Evolutionary conservation across 768 basidiomycete species (phyloP).

Genomic region (Suillus cothurnatus): DNA sequence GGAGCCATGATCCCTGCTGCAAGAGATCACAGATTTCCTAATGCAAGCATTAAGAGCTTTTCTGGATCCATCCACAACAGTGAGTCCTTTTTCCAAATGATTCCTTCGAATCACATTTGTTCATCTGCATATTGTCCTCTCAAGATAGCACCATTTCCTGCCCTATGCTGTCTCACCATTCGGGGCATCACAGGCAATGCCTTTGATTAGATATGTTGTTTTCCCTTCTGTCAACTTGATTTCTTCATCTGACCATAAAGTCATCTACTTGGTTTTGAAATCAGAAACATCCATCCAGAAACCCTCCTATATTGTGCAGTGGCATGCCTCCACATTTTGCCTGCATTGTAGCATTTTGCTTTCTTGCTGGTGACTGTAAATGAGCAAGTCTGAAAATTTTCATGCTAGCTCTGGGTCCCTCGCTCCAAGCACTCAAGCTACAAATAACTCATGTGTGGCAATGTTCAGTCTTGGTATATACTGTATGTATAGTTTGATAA

Average conservation of each 20-base stretch:
- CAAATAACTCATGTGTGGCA: slow-evolving; percentile 38
- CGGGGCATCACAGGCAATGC: slow-evolving; percentile 35
- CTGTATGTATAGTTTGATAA: too few relatives aligned
- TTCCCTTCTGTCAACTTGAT: slow-evolving; percentile 33
- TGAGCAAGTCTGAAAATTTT: slow-evolving; percentile 36
- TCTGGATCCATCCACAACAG: slow-evolving; percentile 33
- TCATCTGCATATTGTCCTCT: slow-evolving; percentile 36
- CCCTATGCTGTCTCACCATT: slow-evolving; percentile 29
- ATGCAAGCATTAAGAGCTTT: slow-evolving; percentile 37
- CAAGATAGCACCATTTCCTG: slow-evolving; percentile 10
- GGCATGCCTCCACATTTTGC: slow-evolving; percentile 31
- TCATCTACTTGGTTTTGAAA: slow-evolving; percentile 38
- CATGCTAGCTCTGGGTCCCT: slow-evolving; percentile 31
- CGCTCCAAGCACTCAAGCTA: slow-evolving; percentile 37
- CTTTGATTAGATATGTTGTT: slow-evolving; percentile 35
- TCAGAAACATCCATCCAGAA: slow-evolving; percentile 36
- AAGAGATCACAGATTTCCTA: not conserved
- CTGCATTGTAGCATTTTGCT: slow-evolving; percentile 37
- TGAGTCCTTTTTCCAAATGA: slow-evolving; percentile 30
- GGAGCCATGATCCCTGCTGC: slow-evolving; percentile 38
- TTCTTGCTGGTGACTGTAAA: slow-evolving; percentile 38
- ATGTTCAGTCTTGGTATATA: too few relatives aligned
- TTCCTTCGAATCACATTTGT: slow-evolving; percentile 26
- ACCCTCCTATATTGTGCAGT: slow-evolving; percentile 38
- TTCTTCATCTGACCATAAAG: slow-evolving; percentile 38